Evolutionary conservation across 768 basidiomycete species (phyloP).

Genomic region (Exidia glandulosa): DNA sequence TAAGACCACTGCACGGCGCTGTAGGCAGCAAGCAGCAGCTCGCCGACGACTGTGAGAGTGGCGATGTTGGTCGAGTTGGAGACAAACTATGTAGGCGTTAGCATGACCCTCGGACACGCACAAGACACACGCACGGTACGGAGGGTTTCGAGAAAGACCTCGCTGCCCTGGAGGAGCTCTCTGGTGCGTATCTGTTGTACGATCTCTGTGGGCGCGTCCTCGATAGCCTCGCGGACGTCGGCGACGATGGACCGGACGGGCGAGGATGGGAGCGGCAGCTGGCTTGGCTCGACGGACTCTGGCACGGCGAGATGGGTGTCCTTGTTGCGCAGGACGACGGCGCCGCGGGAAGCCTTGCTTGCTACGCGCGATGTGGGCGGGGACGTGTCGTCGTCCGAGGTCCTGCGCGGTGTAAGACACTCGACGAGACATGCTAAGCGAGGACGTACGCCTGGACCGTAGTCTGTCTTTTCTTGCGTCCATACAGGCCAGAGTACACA

Average conservation of each 20-base stretch:
- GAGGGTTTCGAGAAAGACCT: slow-evolving; percentile 1
- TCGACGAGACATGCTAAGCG: not conserved
- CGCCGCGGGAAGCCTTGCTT: slow-evolving; percentile 2
- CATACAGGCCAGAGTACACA: slow-evolving; percentile 46
- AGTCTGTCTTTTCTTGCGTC: slow-evolving; percentile 4
- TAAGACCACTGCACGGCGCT: slow-evolving; percentile 41
- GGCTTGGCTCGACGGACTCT: not conserved
- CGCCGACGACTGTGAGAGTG: slow-evolving; percentile 40
- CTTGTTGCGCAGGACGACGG: not conserved
- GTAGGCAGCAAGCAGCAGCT: slow-evolving; percentile 42
- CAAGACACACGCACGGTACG: not conserved
- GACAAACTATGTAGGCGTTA: slow-evolving; percentile 32
- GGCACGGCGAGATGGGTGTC: not conserved
- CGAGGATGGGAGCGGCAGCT: slow-evolving; percentile 8
- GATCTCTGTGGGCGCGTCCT: slow-evolving; percentile 6
- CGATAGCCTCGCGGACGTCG: slow-evolving; percentile 12
- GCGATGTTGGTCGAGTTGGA: slow-evolving; percentile 59
- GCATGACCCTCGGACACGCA: not conserved
- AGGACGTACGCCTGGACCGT: not conserved
- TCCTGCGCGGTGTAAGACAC: not conserved
- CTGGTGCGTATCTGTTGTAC: slow-evolving; percentile 5
- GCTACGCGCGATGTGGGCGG: slow-evolving; percentile 22
- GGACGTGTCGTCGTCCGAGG: slow-evolving; percentile 11
- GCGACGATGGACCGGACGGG: slow-evolving; percentile 19
- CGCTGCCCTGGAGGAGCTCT: not conserved